A percentile compares a stretch with the other conserved stretches of the same genome.
These are phyloP conservation scores for Jamesozyma gamospora DNA, from an alignment of 805 yeast species.

Conservation along the genomic window DNA sequence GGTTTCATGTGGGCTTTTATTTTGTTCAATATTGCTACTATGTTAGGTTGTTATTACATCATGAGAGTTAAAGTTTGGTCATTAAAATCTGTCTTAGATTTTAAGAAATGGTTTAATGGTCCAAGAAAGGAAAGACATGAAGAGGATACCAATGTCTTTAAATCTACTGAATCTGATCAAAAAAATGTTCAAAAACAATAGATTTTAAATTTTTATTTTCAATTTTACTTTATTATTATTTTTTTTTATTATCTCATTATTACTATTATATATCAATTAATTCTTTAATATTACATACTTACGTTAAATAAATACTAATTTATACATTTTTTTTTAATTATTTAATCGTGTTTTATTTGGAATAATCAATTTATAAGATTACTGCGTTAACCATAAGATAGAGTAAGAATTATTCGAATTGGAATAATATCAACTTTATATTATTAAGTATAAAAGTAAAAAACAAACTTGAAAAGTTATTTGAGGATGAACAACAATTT, in stretches of 20 bases:
- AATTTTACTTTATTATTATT: not conserved
- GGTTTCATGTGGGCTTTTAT: slow-evolving; percentile 45
- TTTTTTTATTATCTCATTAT: not conserved
- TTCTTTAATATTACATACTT: no score
- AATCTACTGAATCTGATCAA: slow-evolving; percentile 33
- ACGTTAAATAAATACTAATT: no score
- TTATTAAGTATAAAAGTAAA: no score
- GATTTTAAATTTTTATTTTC: not conserved
- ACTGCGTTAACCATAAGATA: no score
- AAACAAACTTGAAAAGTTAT: no score
- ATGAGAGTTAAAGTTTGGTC: slow-evolving; percentile 34
- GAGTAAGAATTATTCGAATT: no score
- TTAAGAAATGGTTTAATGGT: slow-evolving; percentile 34
- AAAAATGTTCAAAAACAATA: slow-evolving; percentile 21
- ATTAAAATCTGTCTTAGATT: slow-evolving; percentile 26
- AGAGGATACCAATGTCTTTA: slow-evolving; percentile 36
- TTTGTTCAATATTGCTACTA: slow-evolving; percentile 32
- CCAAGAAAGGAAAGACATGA: slow-evolving; percentile 40
- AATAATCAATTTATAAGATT: no score
- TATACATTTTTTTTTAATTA: no score
- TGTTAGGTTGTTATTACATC: slow-evolving; percentile 31
- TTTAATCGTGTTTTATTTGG: no score
- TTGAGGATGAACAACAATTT: no score
- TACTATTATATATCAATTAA: not conserved
- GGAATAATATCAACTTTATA: not conserved